Conservation (phyloP, 495 filamentous ascomycete species). For the Aspergillus steynii region DNA sequence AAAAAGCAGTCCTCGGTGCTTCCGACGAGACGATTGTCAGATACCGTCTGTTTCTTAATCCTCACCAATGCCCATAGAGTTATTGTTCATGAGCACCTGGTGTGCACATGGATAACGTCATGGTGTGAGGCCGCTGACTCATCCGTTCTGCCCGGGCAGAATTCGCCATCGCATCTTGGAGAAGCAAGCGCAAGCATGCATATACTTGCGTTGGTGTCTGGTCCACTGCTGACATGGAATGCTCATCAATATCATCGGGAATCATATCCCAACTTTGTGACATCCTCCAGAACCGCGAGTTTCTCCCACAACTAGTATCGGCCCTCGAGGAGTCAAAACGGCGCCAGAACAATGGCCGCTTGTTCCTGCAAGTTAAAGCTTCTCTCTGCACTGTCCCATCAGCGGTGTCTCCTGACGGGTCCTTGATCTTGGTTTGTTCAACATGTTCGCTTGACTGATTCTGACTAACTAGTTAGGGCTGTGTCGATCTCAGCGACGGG, state of each 20-base stretch:
- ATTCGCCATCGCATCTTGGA: slow-evolving; percentile 8
- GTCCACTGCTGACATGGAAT: background rate
- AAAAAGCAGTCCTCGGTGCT: background rate
- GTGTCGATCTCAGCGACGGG: slow-evolving; percentile 15
- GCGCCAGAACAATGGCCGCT: background rate
- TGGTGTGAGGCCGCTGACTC: slow-evolving; percentile 10
- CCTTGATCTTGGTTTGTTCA: slow-evolving; percentile 9
- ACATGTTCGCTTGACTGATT: background rate
- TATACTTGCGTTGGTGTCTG: background rate
- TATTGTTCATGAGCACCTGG: background rate
- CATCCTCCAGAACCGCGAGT: slow-evolving; percentile 12
- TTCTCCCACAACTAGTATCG: slow-evolving; percentile 14
- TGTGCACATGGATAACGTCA: background rate
- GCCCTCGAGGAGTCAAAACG: background rate
- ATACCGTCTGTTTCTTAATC: background rate
- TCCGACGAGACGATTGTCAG: background rate
- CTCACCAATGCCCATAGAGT: background rate
- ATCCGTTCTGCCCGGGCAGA: slow-evolving; percentile 22
- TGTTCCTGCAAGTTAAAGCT: slow-evolving; percentile 14
- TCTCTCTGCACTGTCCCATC: slow-evolving; percentile 3
- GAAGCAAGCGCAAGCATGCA: background rate
- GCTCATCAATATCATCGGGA: background rate
- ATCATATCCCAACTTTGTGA: slow-evolving; percentile 15
- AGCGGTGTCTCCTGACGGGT: background rate
- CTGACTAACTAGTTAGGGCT: slow-evolving; percentile 13